Conservation (phyloP, 2,329 filamentous ascomycete genomes). For the Trichothecium sympodiale region DNA sequence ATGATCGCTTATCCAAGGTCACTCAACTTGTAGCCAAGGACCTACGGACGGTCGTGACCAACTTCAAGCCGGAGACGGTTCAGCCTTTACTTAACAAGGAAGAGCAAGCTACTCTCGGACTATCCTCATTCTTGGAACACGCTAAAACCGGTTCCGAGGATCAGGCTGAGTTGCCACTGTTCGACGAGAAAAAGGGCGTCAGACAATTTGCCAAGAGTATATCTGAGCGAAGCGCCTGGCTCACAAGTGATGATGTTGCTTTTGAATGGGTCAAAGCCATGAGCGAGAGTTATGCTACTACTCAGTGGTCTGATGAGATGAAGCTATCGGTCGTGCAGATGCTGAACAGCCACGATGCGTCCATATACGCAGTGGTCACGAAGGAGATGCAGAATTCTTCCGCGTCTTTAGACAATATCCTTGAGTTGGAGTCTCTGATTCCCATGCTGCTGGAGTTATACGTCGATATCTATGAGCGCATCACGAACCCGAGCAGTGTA, state of each 20-base stretch:
- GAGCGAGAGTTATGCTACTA: constrained; percentile 37
- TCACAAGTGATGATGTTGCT: constrained; percentile 44
- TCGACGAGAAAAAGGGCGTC: constrained; percentile 43
- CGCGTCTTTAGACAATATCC: constrained; percentile 13
- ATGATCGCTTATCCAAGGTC: constrained; percentile 38
- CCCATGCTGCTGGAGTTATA: constrained; percentile 53
- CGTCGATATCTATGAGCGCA: constrained; percentile 48
- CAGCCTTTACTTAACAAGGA: constrained; percentile 42
- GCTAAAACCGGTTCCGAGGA: constrained; percentile 45
- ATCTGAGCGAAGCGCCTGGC: constrained; percentile 31
- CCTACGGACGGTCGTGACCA: constrained; percentile 34
- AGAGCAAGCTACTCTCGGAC: constrained; percentile 37
- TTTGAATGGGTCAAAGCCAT: constrained; percentile 47
- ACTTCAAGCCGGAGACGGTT: constrained; percentile 42
- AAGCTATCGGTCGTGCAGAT: constrained; percentile 47
- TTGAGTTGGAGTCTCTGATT: constrained; percentile 30
- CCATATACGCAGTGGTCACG: constrained; percentile 35
- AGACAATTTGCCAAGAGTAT: constrained; percentile 37
- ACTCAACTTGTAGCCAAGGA: constrained; percentile 35
- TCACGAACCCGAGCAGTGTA: constrained; percentile 44
- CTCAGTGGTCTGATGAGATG: constrained; percentile 46
- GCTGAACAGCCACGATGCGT: constrained; percentile 40
- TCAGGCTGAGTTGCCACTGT: constrained; percentile 30
- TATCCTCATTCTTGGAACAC: constrained; percentile 54
- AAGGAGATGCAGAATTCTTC: constrained; percentile 26